Percentiles rank a stretch among this genome's conserved stretches.
Conservation (phyloP, 306 rosid genomes). For the Pyrus communis region DNA sequence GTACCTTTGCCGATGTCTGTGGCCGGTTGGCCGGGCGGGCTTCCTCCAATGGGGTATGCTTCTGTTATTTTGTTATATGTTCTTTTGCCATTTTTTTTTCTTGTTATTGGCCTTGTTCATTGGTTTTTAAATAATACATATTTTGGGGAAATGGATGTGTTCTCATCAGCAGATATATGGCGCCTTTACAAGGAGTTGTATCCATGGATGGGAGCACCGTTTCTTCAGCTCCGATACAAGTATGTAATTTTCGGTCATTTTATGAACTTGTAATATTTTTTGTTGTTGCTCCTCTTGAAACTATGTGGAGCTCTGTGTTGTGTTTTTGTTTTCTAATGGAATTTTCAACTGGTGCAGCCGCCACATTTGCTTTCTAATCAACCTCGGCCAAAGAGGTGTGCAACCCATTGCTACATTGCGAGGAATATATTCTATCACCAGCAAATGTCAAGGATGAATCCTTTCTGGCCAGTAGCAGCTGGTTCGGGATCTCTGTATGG, state of each 20-base stretch:
- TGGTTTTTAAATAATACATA: background rate
- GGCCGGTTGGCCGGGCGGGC: constrained; percentile 80
- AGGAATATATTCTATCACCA: constrained; percentile 62
- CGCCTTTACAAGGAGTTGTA: constrained; percentile 87
- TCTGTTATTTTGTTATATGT: constrained; percentile 8
- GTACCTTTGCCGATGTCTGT: constrained; percentile 68
- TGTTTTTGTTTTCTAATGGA: background rate
- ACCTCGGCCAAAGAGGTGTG: constrained; percentile 86
- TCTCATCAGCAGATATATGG: constrained; percentile 69
- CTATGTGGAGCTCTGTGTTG: background rate
- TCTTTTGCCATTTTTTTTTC: background rate
- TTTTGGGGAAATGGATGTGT: constrained; percentile 32
- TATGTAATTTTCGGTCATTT: constrained; percentile 1
- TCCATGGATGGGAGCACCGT: constrained; percentile 78
- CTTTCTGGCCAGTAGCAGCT: constrained; percentile 90
- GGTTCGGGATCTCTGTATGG: constrained; percentile 80
- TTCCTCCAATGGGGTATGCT: constrained; percentile 90
- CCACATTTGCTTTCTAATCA: constrained; percentile 65
- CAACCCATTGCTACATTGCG: constrained; percentile 95
- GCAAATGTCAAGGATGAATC: constrained; percentile 75
- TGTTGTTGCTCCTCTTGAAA: background rate
- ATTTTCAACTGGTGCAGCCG: constrained; percentile 37
- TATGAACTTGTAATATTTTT: background rate
- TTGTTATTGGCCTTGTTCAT: background rate
- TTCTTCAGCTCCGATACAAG: constrained; percentile 72